Percentiles rank a stretch among this genome's conserved stretches.
Evolutionary conservation across 768 basidiomycete species (phyloP).

Genomic region (Mycena venus): DNA sequence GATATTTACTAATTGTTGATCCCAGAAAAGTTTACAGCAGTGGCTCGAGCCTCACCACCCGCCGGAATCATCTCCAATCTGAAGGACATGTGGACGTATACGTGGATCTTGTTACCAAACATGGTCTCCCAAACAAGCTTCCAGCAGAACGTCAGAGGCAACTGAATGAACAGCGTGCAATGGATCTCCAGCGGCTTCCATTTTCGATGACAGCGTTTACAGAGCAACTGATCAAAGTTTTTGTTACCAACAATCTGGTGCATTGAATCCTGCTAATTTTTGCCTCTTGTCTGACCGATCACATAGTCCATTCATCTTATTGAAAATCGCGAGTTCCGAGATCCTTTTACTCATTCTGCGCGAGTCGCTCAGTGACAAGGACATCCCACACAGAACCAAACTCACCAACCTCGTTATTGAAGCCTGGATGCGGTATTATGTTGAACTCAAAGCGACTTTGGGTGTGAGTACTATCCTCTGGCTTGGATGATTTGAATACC

Average conservation of each 20-base stretch:
- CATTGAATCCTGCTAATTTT: neutral
- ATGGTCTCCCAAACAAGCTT: neutral
- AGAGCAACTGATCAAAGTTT: neutral
- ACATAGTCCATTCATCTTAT: conserved; percentile 42
- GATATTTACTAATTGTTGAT: neutral
- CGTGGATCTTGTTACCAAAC: neutral
- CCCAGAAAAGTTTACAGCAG: neutral
- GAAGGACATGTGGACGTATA: neutral
- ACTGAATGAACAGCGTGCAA: neutral
- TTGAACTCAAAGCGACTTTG: conserved; percentile 36
- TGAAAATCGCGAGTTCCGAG: conserved; percentile 39
- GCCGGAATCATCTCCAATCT: conserved; percentile 1
- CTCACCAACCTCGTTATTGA: conserved; percentile 33
- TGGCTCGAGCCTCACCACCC: neutral
- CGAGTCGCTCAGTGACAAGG: conserved; percentile 35
- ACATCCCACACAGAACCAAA: conserved; percentile 41
- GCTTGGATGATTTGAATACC: too few relatives aligned
- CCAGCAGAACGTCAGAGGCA: neutral
- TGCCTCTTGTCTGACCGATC: neutral
- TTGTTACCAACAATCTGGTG: neutral
- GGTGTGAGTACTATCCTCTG: conserved; percentile 28
- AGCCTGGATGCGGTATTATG: conserved; percentile 37
- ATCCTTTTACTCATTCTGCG: conserved; percentile 39
- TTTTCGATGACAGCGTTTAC: neutral
- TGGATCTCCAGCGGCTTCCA: neutral